phyloP scores from a whole-genome alignment of 2,329 filamentous ascomycete genomes.

The Trichoderma citrinoviride region DNA sequence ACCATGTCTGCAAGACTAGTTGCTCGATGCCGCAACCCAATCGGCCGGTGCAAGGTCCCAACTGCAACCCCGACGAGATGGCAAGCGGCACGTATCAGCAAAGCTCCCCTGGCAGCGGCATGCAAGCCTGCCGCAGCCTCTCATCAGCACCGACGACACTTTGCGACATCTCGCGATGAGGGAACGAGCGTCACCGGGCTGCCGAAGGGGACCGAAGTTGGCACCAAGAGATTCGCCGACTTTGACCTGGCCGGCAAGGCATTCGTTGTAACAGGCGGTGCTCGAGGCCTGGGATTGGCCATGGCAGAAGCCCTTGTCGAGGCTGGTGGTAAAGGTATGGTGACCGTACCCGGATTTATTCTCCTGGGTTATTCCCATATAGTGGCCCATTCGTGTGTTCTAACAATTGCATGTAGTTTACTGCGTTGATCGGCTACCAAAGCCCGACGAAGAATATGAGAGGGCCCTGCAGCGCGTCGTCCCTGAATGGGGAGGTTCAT shows the following conservation, averaged over 20 bases:
- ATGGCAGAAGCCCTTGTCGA: conserved; percentile 72
- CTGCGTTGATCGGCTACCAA: conserved; percentile 52
- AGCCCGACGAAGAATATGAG: conserved; percentile 57
- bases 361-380: too few species aligned
- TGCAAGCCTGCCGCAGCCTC: not conserved
- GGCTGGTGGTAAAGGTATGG: conserved; percentile 63
- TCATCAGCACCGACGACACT: not conserved
- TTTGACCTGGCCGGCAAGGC: conserved; percentile 68
- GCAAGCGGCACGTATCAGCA: not conserved
- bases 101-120: not conserved
- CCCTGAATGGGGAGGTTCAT: conserved; percentile 12
- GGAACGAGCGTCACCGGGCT: not conserved
- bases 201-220: conserved; percentile 26
- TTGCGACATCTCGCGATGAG: too few species aligned
- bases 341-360: not conserved
- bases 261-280: conserved; percentile 69
- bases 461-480: conserved; percentile 41
- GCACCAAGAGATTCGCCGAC: conserved; percentile 54
- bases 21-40: not conserved
- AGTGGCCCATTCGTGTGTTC: too few species aligned
- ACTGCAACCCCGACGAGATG: not conserved
- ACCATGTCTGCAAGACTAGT: not conserved
- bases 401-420: conserved; percentile 46
- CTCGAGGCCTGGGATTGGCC: conserved; percentile 68
- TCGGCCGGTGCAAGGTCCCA: not conserved